phyloP scores from a whole-genome alignment of 257 asterid genomes.

The Cordia subcordata region DNA sequence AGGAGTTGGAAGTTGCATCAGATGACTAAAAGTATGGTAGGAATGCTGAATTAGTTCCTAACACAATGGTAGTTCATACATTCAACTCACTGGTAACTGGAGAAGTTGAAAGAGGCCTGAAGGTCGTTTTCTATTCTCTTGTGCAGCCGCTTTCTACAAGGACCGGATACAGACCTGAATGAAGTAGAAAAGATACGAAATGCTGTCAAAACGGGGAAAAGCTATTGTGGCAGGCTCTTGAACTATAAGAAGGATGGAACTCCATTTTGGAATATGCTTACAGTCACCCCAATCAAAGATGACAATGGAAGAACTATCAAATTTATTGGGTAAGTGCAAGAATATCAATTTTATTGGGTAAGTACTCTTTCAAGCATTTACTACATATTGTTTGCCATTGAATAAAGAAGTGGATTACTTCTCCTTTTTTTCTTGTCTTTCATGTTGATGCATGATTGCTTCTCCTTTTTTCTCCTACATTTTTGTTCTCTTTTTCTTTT shows the following conservation, averaged over 20 bases:
- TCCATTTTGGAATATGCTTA: conserved; percentile 92
- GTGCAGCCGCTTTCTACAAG: conserved; percentile 96
- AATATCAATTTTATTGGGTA: too few relatives aligned
- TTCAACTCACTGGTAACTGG: conserved; percentile 4
- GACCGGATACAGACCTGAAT: conserved; percentile 75
- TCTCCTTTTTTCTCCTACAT: too few relatives aligned
- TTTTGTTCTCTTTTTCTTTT: too few relatives aligned
- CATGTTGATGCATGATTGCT: too few relatives aligned
- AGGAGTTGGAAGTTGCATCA: too few relatives aligned
- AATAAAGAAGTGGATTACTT: too few relatives aligned
- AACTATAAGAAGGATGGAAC: conserved; percentile 96
- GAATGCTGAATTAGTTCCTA: neutral
- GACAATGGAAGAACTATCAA: conserved; percentile 72
- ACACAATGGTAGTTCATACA: neutral
- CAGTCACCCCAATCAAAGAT: conserved; percentile 90
- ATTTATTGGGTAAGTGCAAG: conserved; percentile 72
- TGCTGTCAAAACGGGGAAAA: conserved; percentile 61
- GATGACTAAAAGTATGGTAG: neutral
- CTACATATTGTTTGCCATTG: too few relatives aligned
- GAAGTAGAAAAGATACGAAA: conserved; percentile 77
- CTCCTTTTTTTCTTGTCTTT: too few relatives aligned
- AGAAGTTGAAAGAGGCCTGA: conserved; percentile 20
- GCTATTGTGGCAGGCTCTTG: conserved; percentile 94
- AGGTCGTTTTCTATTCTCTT: conserved; percentile 27
- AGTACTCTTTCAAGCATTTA: too few relatives aligned